Percentiles rank a stretch among this genome's conserved stretches.
Evolutionary conservation across 805 yeast species (phyloP).

Genomic region (Maudiozyma serrabonitensis): DNA sequence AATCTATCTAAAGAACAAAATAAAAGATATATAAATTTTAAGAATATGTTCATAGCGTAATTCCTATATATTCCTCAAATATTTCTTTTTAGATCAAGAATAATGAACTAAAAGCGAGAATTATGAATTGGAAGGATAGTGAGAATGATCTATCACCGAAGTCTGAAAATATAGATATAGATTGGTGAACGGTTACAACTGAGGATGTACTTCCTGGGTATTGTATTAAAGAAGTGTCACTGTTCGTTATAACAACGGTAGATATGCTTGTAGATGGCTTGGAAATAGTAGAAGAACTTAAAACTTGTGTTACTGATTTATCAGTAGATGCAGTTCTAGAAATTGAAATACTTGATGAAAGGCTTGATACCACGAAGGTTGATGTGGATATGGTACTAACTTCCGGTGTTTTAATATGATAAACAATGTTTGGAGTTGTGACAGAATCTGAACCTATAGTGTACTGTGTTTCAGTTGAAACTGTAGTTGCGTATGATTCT

Average conservation of each 20-base stretch:
- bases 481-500: constrained; percentile 8
- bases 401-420: constrained; percentile 10
- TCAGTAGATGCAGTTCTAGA: background rate
- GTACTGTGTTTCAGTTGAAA: constrained; percentile 6
- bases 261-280: background rate
- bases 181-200: background rate
- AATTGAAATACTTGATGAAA: background rate
- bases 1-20: too few relatives aligned
- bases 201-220: background rate
- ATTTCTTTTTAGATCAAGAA: background rate
- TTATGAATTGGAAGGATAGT: background rate
- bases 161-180: background rate
- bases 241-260: background rate
- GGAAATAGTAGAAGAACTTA: background rate
- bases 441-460: constrained; percentile 1
- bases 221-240: background rate
- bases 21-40: too few relatives aligned
- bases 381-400: background rate
- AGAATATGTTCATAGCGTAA: too few relatives aligned
- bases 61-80: too few relatives aligned
- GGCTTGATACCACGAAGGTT: constrained; percentile 2
- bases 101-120: background rate
- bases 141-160: background rate
- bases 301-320: too few relatives aligned
- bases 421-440: constrained; percentile 3